Evolutionary conservation across 148 eudicot species (phyloP).

Genomic region (Mesembryanthemum crystallinum): DNA sequence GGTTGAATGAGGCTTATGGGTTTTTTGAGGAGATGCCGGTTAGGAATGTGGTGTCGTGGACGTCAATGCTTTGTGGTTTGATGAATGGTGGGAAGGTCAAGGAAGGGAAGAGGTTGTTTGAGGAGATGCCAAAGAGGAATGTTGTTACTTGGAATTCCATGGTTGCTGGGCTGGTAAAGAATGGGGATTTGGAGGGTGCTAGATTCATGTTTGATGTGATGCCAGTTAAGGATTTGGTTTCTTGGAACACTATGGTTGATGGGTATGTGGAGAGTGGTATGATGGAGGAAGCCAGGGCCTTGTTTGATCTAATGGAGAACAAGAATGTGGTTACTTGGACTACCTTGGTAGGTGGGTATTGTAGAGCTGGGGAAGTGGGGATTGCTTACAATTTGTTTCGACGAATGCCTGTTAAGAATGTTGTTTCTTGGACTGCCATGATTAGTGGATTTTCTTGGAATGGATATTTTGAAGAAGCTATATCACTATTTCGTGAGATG

Average conservation of each 20-base stretch:
- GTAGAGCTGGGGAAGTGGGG: slow-evolving; percentile 31
- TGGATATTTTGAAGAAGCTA: slow-evolving; percentile 36
- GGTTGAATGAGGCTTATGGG: slow-evolving; percentile 31
- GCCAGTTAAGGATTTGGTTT: slow-evolving; percentile 34
- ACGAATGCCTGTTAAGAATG: slow-evolving; percentile 38
- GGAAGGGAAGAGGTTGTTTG: slow-evolving; percentile 38
- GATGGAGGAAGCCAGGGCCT: slow-evolving; percentile 42
- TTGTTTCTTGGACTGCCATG: slow-evolving; percentile 53
- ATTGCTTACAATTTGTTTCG: slow-evolving; percentile 33
- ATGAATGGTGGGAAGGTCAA: slow-evolving; percentile 34
- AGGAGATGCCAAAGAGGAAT: slow-evolving; percentile 45
- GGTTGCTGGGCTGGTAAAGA: slow-evolving; percentile 40
- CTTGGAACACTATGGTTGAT: slow-evolving; percentile 43
- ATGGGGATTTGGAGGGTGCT: slow-evolving; percentile 37
- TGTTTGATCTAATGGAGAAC: slow-evolving; percentile 38
- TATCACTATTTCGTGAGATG: slow-evolving; percentile 38
- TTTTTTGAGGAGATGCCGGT: slow-evolving; percentile 36
- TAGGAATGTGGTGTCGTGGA: slow-evolving; percentile 50
- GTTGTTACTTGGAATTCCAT: slow-evolving; percentile 44
- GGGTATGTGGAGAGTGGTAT: slow-evolving; percentile 37
- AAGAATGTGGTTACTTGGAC: slow-evolving; percentile 44
- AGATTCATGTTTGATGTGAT: slow-evolving; percentile 36
- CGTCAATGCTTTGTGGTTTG: slow-evolving; percentile 42
- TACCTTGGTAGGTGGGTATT: slow-evolving; percentile 37
- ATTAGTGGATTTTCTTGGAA: slow-evolving; percentile 46